These are phyloP conservation scores for Ceratobasidium sp. DNA, from an alignment of 1,284 basidiomycete genomes.

Conservation along the genomic window DNA sequence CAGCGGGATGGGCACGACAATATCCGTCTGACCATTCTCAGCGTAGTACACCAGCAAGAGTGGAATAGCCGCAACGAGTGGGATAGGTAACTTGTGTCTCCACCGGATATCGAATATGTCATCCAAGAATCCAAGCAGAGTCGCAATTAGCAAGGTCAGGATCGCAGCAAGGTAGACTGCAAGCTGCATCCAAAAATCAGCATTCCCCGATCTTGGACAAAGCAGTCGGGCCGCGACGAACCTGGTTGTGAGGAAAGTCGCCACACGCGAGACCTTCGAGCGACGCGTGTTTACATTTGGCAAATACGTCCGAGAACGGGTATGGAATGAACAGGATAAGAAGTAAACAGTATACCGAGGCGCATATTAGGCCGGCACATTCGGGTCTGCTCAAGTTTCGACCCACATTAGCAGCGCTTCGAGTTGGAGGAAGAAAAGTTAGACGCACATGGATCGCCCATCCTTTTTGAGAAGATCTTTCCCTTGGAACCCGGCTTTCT, in stretches of 20 bases:
- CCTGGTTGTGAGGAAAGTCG: constrained; percentile 90
- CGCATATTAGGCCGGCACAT: constrained; percentile 90
- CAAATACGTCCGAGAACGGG: constrained; percentile 81
- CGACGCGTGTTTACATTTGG: constrained; percentile 53
- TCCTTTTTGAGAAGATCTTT: constrained; percentile 85
- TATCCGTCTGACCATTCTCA: constrained; percentile 90
- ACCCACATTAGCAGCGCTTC: constrained; percentile 5
- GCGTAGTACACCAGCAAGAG: constrained; percentile 97
- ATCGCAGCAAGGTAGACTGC: constrained; percentile 94
- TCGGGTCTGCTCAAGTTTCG: constrained; percentile 78
- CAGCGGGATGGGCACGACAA: constrained; percentile 91
- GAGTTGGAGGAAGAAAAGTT: constrained; percentile 26
- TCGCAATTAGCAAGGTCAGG: constrained; percentile 90
- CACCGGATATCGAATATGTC: constrained; percentile 99
- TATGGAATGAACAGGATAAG: constrained; percentile 92
- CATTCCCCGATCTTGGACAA: background rate
- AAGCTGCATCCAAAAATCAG: constrained; percentile 64
- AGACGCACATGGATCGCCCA: constrained; percentile 75
- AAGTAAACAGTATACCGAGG: constrained; percentile 87
- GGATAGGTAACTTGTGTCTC: constrained; percentile 98
- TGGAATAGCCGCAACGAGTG: constrained; percentile 94
- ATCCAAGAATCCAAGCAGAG: constrained; percentile 95
- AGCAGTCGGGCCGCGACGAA: constrained; percentile 57
- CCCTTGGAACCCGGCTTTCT: constrained; percentile 82
- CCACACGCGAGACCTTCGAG: constrained; percentile 73